These are phyloP conservation scores for Flammula alnicola DNA, from an alignment of 1,284 basidiomycete genomes.

Conservation along the genomic window DNA sequence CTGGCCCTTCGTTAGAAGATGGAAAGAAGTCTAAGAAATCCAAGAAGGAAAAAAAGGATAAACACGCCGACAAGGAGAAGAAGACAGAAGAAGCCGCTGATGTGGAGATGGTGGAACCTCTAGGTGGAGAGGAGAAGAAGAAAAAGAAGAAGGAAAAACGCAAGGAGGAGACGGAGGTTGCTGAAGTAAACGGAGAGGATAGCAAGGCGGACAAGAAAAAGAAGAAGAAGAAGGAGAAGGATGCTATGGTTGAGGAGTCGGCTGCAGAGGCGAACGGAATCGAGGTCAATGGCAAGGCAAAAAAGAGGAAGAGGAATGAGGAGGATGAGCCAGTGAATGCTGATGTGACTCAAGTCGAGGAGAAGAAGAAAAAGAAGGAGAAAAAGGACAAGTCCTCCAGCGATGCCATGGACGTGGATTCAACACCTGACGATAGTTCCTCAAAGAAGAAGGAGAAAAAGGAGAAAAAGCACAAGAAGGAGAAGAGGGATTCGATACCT, in stretches of 20 bases:
- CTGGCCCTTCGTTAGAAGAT: constrained; percentile 22
- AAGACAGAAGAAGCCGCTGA: constrained; percentile 18
- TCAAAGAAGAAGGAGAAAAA: constrained; percentile 12
- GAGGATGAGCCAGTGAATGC: constrained; percentile 2
- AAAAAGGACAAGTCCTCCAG: constrained; percentile 19
- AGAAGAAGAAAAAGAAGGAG: constrained; percentile 23
- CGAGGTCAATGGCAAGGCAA: constrained; percentile 5
- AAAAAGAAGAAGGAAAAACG: constrained; percentile 27
- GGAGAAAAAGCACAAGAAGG: constrained; percentile 19
- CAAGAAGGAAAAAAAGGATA: constrained; percentile 17
- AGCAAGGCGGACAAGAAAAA: constrained; percentile 34
- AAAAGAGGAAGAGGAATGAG: constrained; percentile 27
- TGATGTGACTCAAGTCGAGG: no score
- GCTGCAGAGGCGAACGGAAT: not conserved
- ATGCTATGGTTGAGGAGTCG: no score
- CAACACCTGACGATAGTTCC: not conserved
- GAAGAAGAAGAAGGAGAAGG: constrained; percentile 24
- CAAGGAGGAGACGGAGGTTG: constrained; percentile 24
- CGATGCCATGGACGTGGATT: constrained; percentile 15
- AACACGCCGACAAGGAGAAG: constrained; percentile 11
- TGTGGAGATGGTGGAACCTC: constrained; percentile 19
- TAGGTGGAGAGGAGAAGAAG: constrained; percentile 22
- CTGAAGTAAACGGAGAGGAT: constrained; percentile 26
- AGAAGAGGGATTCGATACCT: constrained; percentile 13
- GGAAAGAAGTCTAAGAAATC: constrained; percentile 23